Evolutionary conservation across 768 basidiomycete genomes (phyloP).

Genomic region (Pleurotus pulmonarius): DNA sequence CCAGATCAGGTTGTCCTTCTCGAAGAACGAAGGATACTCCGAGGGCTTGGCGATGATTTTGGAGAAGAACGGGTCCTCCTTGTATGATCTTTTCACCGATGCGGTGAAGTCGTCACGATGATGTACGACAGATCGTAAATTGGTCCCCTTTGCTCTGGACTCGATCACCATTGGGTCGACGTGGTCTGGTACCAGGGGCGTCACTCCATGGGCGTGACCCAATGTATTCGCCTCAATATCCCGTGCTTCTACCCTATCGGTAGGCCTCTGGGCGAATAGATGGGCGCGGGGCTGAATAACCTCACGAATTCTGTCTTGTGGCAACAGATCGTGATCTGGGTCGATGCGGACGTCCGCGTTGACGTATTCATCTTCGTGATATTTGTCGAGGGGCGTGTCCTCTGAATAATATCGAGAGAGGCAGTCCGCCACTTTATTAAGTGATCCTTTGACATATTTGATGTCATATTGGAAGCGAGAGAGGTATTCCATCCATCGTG

Average conservation of each 20-base stretch:
- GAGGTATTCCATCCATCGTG: too few relatives aligned
- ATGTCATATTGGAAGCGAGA: too few relatives aligned
- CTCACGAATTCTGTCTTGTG: neutral
- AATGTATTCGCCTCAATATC: neutral
- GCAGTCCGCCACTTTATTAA: too few relatives aligned
- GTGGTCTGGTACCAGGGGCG: too few relatives aligned
- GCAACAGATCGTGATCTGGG: slow-evolving; percentile 11
- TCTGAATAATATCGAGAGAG: slow-evolving; percentile 12
- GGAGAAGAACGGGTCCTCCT: neutral
- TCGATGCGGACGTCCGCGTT: slow-evolving; percentile 15
- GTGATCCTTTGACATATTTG: too few relatives aligned
- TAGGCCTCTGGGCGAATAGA: neutral
- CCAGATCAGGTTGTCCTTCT: neutral
- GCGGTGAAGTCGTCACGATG: too few relatives aligned
- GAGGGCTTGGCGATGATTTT: neutral
- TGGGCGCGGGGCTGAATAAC: too few relatives aligned
- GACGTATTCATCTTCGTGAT: slow-evolving; percentile 11
- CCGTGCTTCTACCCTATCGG: neutral
- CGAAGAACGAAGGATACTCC: neutral
- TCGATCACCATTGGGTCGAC: too few relatives aligned
- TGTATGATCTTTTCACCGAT: too few relatives aligned
- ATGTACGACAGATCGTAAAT: too few relatives aligned
- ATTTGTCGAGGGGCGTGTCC: slow-evolving; percentile 9
- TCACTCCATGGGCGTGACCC: too few relatives aligned
- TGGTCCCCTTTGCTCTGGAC: too few relatives aligned